Conservation (phyloP, 2,329 filamentous ascomycete genomes). For the Nigrograna mackinnonii region DNA sequence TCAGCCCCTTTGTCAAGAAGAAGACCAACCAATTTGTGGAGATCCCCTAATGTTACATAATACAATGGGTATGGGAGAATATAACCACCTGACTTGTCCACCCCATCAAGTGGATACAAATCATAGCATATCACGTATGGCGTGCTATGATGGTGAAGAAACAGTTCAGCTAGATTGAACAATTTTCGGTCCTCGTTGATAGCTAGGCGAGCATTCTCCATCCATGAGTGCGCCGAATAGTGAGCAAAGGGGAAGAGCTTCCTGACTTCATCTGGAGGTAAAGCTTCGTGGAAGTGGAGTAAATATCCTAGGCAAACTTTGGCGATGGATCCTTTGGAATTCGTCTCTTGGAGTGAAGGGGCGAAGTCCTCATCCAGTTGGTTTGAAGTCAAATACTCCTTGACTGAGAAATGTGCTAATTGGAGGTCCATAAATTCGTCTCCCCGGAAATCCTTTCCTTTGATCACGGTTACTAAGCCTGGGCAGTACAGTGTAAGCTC, state of each 20-base stretch:
- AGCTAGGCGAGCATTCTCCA: constrained; percentile 11
- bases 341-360: constrained; percentile 5
- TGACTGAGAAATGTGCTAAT: constrained; percentile 24
- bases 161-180: constrained; percentile 1
- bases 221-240: constrained; percentile 18
- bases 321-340: constrained; percentile 10
- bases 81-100: constrained; percentile 2
- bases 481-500: constrained; percentile 21
- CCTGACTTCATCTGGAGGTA: constrained; percentile 3
- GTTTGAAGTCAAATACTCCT: constrained; percentile 19
- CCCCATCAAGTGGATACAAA: constrained; percentile 5
- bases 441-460: background rate
- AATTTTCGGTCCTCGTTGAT: constrained; percentile 7
- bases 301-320: constrained; percentile 16
- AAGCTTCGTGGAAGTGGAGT: constrained; percentile 7
- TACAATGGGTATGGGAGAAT: background rate
- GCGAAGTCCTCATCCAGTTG: constrained; percentile 2
- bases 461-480: constrained; percentile 18
- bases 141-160: background rate
- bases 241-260: constrained; percentile 10
- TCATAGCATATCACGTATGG: constrained; percentile 5
- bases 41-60: constrained; percentile 3
- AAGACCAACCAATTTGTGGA: constrained; percentile 17
- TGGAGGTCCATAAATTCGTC: constrained; percentile 2
- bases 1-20: constrained; percentile 17